Base-by-base conservation (phyloP, 768 basidiomycete species). In the Suillus subaureus region DNA sequence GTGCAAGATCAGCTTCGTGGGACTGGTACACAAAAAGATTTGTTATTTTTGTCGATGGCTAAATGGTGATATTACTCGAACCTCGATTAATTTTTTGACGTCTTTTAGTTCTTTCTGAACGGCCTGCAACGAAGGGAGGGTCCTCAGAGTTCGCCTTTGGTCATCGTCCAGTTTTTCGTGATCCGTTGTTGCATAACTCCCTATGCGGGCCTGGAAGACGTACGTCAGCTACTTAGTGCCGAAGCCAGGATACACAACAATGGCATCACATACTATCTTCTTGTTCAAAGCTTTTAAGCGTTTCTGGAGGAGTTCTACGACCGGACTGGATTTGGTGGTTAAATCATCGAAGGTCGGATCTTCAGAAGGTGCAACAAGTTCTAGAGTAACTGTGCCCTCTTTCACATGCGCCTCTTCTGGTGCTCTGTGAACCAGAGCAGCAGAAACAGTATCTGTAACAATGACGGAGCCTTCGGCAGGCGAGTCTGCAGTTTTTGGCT, bases 1-100 rank as follows among this genome's bases (percentile, higher is more conserved):
- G 85, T 1, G 79, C 81, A 18, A 85, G 70, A 67, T 91, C 91
- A 1, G 84, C 79, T 77, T 94, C 92, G 69, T 89, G 81, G 51
- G 75, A 75, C 92, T 93, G 68, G 13, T 62, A 26, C 40, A 18
- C 4, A 45, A 52, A 45, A 52, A 9, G 61, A 60, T 61, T 57
- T 1, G 64, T 45, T 11, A 67, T 37, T 57, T 49, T 21, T 33
- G 42, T 61, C 47, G 54, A 51, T 23, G 37, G 31, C 28, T 40
- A 47, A 37, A 57, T 39, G 28, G 15, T 15, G 23, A 54, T 43
- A 28, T n/a, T 63, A 66, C 33, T 60, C 81, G 45, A 54, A 94
- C 95, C 86, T 97, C 93, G 67, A 96, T 83, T 47, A 84, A 87
- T 75, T 92, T 94, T 77, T 90, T 91, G 51, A 95, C 85, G 65